Evolutionary conservation across 306 rosid genomes (phyloP).

Genomic region (Psophocarpus tetragonolobus): DNA sequence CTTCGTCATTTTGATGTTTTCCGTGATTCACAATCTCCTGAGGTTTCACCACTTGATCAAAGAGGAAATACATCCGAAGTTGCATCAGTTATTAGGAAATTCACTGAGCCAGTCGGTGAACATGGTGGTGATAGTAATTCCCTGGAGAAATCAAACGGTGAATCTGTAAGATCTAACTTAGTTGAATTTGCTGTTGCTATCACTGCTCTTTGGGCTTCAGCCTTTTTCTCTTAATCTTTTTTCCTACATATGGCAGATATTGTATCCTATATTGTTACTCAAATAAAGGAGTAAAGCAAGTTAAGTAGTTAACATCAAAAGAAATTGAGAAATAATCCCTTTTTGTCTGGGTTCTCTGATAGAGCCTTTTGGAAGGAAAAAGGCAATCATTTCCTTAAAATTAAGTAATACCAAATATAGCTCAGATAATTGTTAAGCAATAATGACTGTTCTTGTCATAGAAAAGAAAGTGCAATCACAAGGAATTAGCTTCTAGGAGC

Average conservation of each 20-base stretch:
- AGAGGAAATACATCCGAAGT: constrained; percentile 69
- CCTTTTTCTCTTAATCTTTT: constrained; percentile 1
- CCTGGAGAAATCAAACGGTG: constrained; percentile 46
- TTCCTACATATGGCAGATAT: background rate
- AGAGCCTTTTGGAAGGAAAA: background rate
- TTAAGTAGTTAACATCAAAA: constrained; percentile 16
- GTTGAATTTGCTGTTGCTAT: constrained; percentile 21
- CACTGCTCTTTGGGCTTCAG: background rate
- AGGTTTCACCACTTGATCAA: constrained; percentile 70
- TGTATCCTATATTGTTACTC: background rate
- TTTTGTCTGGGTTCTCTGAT: background rate
- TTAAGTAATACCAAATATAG: background rate
- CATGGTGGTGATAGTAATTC: constrained; percentile 51
- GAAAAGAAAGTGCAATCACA: constrained; percentile 4
- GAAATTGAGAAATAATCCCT: background rate
- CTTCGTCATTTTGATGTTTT: constrained; percentile 94
- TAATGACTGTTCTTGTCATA: constrained; percentile 5
- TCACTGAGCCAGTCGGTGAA: constrained; percentile 70
- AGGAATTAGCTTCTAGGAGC: constrained; percentile 15
- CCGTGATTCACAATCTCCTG: constrained; percentile 59
- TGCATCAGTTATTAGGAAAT: constrained; percentile 81
- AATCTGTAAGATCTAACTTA: constrained; percentile 62
- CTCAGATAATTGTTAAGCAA: background rate
- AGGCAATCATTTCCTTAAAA: background rate
- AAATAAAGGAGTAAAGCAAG: constrained; percentile 14